A percentile compares a stretch with the other conserved stretches of the same genome.
These are phyloP conservation scores for Blepharisma japonicum DNA, from an alignment of 73 alveolate species.

Conservation along the genomic window DNA sequence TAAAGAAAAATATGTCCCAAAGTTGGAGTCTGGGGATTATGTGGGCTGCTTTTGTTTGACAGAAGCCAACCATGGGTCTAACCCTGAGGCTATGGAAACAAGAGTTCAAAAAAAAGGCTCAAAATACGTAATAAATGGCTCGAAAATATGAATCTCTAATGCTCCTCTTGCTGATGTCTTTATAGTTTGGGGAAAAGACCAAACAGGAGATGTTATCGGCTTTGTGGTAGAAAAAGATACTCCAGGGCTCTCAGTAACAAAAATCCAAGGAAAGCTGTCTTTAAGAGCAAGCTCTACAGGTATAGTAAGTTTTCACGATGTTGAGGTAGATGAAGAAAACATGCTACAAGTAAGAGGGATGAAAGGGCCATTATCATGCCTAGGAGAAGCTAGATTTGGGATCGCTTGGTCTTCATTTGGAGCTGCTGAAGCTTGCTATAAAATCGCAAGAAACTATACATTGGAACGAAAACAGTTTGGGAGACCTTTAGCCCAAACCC, in stretches of 20 bases:
- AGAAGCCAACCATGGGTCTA: constrained; percentile 93
- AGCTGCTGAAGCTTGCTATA: constrained; percentile 94
- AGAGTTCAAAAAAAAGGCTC: constrained; percentile 58
- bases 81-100: constrained; percentile 81
- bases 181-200: constrained; percentile 80
- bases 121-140: constrained; percentile 80
- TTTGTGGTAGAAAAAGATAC: constrained; percentile 71
- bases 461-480: constrained; percentile 69
- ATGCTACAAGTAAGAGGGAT: constrained; percentile 69
- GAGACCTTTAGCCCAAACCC: constrained; percentile 65
- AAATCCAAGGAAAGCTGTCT: constrained; percentile 83
- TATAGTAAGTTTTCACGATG: constrained; percentile 78
- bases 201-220: constrained; percentile 75
- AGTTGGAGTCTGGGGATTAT: constrained; percentile 68
- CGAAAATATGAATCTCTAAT: constrained; percentile 90
- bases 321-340: constrained; percentile 64
- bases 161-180: constrained; percentile 92
- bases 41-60: constrained; percentile 90
- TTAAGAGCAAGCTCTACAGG: constrained; percentile 88
- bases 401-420: constrained; percentile 94
- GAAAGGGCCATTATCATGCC: constrained; percentile 92
- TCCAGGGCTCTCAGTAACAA: constrained; percentile 82
- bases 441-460: constrained; percentile 66
- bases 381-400: constrained; percentile 86
- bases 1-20: constrained; percentile 66